These are phyloP conservation scores for Sarocladium strictum DNA, from an alignment of 2,329 filamentous ascomycete species.

Conservation along the genomic window DNA sequence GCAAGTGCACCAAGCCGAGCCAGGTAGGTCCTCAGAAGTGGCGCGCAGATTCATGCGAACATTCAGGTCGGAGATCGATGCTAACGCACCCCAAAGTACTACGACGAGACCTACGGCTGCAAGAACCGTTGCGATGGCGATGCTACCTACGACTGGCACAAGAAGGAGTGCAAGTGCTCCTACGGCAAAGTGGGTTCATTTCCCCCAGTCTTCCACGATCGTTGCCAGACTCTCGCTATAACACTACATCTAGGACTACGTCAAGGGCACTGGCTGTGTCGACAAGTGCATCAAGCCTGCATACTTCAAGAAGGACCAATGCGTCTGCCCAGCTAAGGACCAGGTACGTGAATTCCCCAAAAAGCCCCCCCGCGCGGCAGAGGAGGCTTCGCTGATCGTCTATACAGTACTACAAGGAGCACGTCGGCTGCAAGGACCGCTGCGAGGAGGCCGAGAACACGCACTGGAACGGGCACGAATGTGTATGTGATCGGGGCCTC, in stretches of 20 bases:
- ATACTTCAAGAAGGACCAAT: not conserved
- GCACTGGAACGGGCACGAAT: not conserved
- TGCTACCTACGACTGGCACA: not conserved
- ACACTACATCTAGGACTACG: too few species aligned
- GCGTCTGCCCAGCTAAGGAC: not conserved
- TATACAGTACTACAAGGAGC: not conserved
- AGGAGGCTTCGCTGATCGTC: too few species aligned
- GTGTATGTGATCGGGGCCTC: not conserved
- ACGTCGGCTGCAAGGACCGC: not conserved
- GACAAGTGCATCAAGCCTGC: not conserved
- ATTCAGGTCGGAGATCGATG: not conserved
- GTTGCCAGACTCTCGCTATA: not conserved
- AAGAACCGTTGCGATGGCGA: not conserved
- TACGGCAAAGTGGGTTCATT: not conserved
- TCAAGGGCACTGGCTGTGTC: not conserved
- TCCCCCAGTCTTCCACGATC: not conserved
- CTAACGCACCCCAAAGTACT: not conserved
- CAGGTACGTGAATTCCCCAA: too few species aligned
- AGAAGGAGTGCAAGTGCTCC: not conserved
- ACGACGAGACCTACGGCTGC: not conserved
- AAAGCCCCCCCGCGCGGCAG: too few species aligned
- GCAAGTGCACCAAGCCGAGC: not conserved
- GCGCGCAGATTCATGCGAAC: too few species aligned
- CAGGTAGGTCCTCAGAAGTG: not conserved
- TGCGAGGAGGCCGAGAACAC: not conserved